phyloP scores from a whole-genome alignment of 2,329 filamentous ascomycete species.

The Coniochaeta sp. region DNA sequence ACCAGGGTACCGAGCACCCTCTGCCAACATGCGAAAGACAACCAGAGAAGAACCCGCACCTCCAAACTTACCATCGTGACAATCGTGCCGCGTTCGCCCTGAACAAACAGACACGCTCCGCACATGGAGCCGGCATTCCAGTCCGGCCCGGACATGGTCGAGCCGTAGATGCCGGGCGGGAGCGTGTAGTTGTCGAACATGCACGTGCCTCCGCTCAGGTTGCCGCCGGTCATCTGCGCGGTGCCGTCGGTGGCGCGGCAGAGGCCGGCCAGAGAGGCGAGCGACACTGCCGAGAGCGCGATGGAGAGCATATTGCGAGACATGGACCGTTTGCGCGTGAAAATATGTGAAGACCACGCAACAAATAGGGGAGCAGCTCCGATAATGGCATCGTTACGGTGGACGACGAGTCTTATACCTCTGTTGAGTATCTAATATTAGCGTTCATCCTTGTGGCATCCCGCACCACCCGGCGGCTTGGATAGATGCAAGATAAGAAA shows the following conservation, averaged over 20 bases:
- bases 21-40: no score
- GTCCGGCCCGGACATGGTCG: conserved; percentile 50
- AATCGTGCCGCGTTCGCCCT: conserved; percentile 56
- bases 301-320: background rate
- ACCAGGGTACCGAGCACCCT: no score
- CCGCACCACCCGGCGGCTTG: background rate
- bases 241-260: background rate
- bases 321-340: background rate
- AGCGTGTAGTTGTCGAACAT: conserved; percentile 57
- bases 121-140: conserved; percentile 52
- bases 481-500: background rate
- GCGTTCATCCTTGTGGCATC: background rate
- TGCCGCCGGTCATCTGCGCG: conserved; percentile 28
- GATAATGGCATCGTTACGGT: background rate
- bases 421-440: background rate
- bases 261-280: background rate
- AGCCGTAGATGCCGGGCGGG: conserved; percentile 50
- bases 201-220: conserved; percentile 53
- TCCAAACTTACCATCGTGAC: conserved; percentile 23
- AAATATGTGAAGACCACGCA: background rate
- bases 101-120: conserved; percentile 55
- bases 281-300: background rate
- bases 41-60: no score
- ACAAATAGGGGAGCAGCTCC: no score
- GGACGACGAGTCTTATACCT: background rate